These are phyloP conservation scores for Pholiota microspora DNA, from an alignment of 768 basidiomycete genomes.

Conservation along the genomic window DNA sequence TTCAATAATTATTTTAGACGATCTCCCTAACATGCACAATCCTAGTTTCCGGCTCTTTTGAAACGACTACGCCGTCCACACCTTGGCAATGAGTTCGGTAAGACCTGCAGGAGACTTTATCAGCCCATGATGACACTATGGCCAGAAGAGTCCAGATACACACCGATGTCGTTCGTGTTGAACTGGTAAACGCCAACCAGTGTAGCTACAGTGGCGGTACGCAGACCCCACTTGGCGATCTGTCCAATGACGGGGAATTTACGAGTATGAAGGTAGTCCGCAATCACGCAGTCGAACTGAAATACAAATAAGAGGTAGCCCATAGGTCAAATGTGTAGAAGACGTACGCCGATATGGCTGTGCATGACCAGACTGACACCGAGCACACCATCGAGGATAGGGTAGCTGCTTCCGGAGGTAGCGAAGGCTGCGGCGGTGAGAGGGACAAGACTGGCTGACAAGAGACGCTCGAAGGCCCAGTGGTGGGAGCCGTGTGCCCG, in stretches of 20 bases:
- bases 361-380: slow-evolving; percentile 89
- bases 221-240: slow-evolving; percentile 69
- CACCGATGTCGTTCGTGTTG: slow-evolving; percentile 98
- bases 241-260: slow-evolving; percentile 88
- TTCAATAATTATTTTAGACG: neutral
- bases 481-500: slow-evolving; percentile 88
- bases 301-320: neutral
- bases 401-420: slow-evolving; percentile 71
- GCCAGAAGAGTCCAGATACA: slow-evolving; percentile 36
- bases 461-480: slow-evolving; percentile 90
- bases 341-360: slow-evolving; percentile 89
- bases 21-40: neutral
- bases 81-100: slow-evolving; percentile 78
- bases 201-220: slow-evolving; percentile 74
- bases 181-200: slow-evolving; percentile 95
- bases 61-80: slow-evolving; percentile 71
- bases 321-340: neutral
- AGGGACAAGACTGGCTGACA: slow-evolving; percentile 86
- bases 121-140: no score
- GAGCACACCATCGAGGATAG: slow-evolving; percentile 86
- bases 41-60: neutral
- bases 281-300: slow-evolving; percentile 73
- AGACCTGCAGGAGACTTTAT: slow-evolving; percentile 51
- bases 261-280: slow-evolving; percentile 91
- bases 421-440: slow-evolving; percentile 85